Evolutionary conservation across 192 early-diverging fungal genomes (phyloP).

Genomic region (Backusella macrospora): DNA sequence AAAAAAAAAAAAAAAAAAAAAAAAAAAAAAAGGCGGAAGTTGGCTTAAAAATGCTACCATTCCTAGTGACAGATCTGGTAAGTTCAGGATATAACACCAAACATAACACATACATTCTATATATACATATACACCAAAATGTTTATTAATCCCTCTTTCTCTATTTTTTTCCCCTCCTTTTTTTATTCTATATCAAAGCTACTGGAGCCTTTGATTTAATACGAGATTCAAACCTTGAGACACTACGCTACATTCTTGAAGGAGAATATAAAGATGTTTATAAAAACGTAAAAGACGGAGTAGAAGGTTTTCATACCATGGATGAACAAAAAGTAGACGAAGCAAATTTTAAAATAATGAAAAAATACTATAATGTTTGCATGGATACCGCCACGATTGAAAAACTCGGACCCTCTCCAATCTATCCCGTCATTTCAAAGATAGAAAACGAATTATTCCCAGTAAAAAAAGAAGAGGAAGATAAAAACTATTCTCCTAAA

Average conservation of each 20-base stretch:
- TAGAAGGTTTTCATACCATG: conserved; percentile 23
- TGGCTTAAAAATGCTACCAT: conserved; percentile 57
- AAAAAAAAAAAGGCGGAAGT: conserved; percentile 53
- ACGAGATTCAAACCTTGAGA: conserved; percentile 37
- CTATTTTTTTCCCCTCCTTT: not conserved
- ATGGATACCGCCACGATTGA: conserved; percentile 48
- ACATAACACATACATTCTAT: not conserved
- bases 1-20: not conserved
- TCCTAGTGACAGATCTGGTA: conserved; percentile 60
- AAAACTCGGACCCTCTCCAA: conserved; percentile 43
- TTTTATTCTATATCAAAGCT: not conserved
- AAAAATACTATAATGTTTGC: conserved; percentile 60
- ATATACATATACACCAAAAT: not conserved
- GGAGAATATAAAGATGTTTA: conserved; percentile 39
- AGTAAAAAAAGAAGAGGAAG: not conserved
- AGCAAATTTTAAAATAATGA: conserved; percentile 57
- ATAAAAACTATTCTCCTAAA: not conserved
- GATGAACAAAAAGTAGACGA: conserved; percentile 47
- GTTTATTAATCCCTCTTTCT: not conserved
- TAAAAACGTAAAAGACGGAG: not conserved
- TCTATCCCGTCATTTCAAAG: conserved; percentile 39
- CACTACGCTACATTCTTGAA: conserved; percentile 54
- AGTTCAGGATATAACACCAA: not conserved
- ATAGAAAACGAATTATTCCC: conserved; percentile 37
- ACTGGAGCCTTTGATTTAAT: conserved; percentile 29